These are phyloP conservation scores for Magnolia kwangsiensis DNA, from an alignment of 164 flowering plant genomes.

Conservation along the genomic window DNA sequence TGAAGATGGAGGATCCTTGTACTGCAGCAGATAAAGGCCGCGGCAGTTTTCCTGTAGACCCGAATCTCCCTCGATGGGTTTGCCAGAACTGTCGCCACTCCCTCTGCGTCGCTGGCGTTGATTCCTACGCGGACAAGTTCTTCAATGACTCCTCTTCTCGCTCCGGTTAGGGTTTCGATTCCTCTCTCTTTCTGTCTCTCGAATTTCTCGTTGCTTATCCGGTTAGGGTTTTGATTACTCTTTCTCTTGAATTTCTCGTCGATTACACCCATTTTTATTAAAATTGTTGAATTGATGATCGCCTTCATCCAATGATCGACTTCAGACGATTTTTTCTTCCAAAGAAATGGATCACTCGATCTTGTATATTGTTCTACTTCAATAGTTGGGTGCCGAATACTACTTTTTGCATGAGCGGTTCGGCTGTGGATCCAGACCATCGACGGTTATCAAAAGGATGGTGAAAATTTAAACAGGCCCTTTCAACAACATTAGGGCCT, in stretches of 20 bases:
- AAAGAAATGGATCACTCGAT: too few species aligned
- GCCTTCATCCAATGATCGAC: neutral
- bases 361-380: too few species aligned
- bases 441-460: too few species aligned
- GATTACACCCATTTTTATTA: neutral
- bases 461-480: too few species aligned
- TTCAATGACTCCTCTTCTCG: conserved; percentile 54
- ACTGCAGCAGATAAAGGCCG: conserved; percentile 35
- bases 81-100: conserved; percentile 87
- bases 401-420: too few species aligned
- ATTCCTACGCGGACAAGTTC: conserved; percentile 83
- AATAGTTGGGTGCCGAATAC: too few species aligned
- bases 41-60: conserved; percentile 56
- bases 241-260: neutral
- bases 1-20: conserved; percentile 29
- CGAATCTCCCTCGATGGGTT: conserved; percentile 73
- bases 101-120: conserved; percentile 81
- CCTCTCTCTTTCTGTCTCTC: neutral
- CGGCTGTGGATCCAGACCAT: too few species aligned
- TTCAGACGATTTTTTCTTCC: too few species aligned
- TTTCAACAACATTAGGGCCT: too few species aligned
- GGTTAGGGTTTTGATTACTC: conserved; percentile 34
- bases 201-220: conserved; percentile 13
- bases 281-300: neutral
- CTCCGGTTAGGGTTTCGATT: conserved; percentile 41